phyloP scores from a whole-genome alignment of 192 early-diverging fungal genomes.

The Paraglomus occultum region DNA sequence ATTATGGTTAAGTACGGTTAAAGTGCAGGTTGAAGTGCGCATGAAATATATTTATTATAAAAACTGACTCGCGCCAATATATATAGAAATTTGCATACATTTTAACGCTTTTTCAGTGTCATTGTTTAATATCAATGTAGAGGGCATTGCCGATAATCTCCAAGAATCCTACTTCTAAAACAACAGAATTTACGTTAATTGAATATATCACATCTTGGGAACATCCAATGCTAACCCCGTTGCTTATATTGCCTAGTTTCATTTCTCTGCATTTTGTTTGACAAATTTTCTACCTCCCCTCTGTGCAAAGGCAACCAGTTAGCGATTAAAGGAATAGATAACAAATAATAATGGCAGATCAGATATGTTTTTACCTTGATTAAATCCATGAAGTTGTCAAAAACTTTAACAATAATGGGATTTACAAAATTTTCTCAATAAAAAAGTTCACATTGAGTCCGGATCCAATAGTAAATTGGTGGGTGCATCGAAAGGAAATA shows the following conservation, averaged over 20 bases:
- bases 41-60: too few relatives aligned
- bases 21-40: too few relatives aligned
- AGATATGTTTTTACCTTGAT: conserved; percentile 11
- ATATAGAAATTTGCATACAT: too few relatives aligned
- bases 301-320: not conserved
- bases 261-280: conserved; percentile 15
- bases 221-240: conserved; percentile 11
- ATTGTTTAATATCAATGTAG: conserved; percentile 4
- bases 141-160: conserved; percentile 1
- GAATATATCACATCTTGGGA: conserved; percentile 14
- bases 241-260: conserved; percentile 27
- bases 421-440: conserved; percentile 22
- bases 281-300: conserved; percentile 11
- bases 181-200: conserved; percentile 5
- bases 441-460: conserved; percentile 20
- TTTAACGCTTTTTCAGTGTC: too few relatives aligned
- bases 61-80: too few relatives aligned
- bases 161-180: conserved; percentile 19
- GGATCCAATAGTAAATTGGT: conserved; percentile 15
- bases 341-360: too few relatives aligned
- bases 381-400: conserved; percentile 18
- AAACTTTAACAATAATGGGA: conserved; percentile 23
- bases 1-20: too few relatives aligned
- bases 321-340: too few relatives aligned
- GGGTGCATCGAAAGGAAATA: conserved; percentile 12